Conservation (phyloP, 75 land plant genomes). For the Pinus taeda region DNA sequence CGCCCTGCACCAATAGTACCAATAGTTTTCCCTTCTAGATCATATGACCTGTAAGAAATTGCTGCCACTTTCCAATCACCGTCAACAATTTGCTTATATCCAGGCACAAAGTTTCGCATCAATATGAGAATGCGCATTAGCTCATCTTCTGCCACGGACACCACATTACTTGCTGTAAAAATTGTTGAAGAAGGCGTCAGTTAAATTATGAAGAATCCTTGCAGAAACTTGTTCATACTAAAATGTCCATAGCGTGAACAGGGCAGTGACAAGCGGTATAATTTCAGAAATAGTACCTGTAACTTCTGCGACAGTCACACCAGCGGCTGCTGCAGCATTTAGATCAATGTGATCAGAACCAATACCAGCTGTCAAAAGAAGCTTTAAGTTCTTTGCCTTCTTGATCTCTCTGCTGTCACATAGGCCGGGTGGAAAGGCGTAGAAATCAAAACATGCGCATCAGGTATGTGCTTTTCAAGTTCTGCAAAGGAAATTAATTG, state of each 20-base stretch:
- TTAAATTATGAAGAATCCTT: neutral
- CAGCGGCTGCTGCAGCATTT: constrained; percentile 73
- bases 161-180: constrained; percentile 69
- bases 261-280: no score
- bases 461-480: constrained; percentile 81
- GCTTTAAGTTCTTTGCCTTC: constrained; percentile 82
- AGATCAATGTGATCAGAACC: constrained; percentile 98
- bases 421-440: constrained; percentile 99
- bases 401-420: constrained; percentile 81
- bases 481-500: constrained; percentile 34
- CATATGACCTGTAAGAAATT: constrained; percentile 70
- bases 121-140: constrained; percentile 89
- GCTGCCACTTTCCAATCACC: constrained; percentile 97
- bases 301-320: constrained; percentile 92
- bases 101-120: constrained; percentile 76
- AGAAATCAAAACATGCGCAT: constrained; percentile 77
- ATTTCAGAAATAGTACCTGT: constrained; percentile 31
- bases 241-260: neutral
- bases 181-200: neutral
- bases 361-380: constrained; percentile 90
- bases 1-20: constrained; percentile 92
- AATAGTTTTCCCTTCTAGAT: constrained; percentile 82
- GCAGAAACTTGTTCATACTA: neutral
- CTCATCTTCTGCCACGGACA: constrained; percentile 96
- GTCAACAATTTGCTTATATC: constrained; percentile 60